Percentiles rank a stretch among this genome's conserved stretches.
phyloP scores from a whole-genome alignment of 2,329 filamentous ascomycete species.

The Trichoderma endophyticum region DNA sequence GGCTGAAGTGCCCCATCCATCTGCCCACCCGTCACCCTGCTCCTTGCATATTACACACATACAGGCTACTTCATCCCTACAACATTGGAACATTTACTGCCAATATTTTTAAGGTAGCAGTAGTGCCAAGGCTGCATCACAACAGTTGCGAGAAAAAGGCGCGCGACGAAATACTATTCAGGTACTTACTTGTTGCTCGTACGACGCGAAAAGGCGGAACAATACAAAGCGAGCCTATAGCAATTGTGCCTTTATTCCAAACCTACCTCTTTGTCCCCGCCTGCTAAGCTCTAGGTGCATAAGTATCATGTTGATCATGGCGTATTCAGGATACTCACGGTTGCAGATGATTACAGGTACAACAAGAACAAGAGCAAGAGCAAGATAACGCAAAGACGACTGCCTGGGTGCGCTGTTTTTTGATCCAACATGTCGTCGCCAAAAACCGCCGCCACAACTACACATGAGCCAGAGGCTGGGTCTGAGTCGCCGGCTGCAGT shows the following conservation, averaged over 20 bases:
- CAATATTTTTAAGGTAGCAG: neutral
- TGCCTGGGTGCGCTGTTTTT: neutral
- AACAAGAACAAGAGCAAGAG: slow-evolving; percentile 1
- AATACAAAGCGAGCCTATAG: slow-evolving; percentile 9
- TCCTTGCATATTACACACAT: slow-evolving; percentile 8
- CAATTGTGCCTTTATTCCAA: slow-evolving; percentile 11
- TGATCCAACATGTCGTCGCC: slow-evolving; percentile 17
- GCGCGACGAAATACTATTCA: neutral
- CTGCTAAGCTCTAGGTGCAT: slow-evolving; percentile 38
- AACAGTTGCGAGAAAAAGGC: neutral
- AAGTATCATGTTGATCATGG: slow-evolving; percentile 36
- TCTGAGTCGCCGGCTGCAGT: slow-evolving; percentile 19
- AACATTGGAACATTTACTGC: neutral
- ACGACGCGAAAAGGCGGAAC: neutral
- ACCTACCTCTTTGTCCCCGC: slow-evolving; percentile 19
- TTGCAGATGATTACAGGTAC: slow-evolving; percentile 33
- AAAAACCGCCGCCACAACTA: neutral
- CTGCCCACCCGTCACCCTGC: neutral
- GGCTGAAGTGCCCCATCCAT: neutral
- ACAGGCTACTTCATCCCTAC: neutral
- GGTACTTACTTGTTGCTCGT: neutral
- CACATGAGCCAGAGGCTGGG: slow-evolving; percentile 5
- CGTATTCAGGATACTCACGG: slow-evolving; percentile 37
- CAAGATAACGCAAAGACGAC: neutral
- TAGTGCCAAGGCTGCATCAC: neutral